These are phyloP conservation scores for Quillaja saponaria DNA, from an alignment of 306 rosid species.

Conservation along the genomic window DNA sequence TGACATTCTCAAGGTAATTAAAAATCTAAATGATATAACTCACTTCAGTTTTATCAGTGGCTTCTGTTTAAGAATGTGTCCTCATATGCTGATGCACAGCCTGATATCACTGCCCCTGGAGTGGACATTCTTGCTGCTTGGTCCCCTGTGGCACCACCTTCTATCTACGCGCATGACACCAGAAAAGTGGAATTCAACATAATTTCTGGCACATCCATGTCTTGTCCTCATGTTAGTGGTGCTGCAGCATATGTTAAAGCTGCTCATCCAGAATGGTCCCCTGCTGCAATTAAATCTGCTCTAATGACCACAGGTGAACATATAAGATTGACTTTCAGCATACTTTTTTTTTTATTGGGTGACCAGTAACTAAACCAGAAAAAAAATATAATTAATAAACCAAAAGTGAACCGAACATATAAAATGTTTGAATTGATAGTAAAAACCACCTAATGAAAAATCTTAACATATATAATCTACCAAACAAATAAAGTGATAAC, in stretches of 20 bases:
- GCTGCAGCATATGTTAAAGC: conserved; percentile 42
- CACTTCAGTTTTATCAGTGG: background rate
- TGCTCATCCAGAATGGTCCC: conserved; percentile 41
- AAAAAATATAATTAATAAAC: too few species aligned
- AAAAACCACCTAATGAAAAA: too few species aligned
- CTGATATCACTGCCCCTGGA: conserved; percentile 38
- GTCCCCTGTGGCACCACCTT: conserved; percentile 2
- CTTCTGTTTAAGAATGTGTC: background rate
- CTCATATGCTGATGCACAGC: conserved; percentile 15
- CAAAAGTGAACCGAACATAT: too few species aligned
- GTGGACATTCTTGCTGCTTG: conserved; percentile 33
- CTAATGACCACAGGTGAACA: conserved; percentile 35
- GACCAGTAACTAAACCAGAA: too few species aligned
- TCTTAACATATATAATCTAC: too few species aligned
- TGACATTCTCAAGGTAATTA: background rate
- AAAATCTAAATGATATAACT: background rate
- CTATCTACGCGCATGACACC: background rate
- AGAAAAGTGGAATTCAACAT: conserved; percentile 23
- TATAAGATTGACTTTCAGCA: background rate
- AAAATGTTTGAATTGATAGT: too few species aligned
- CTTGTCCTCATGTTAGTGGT: conserved; percentile 38
- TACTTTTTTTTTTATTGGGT: background rate
- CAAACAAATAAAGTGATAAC: too few species aligned
- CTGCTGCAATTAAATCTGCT: conserved; percentile 38
- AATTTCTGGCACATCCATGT: conserved; percentile 35